Percentiles rank a stretch among this genome's conserved stretches.
Conservation (phyloP, 257 asterid species). For the Capsicum chinense region DNA sequence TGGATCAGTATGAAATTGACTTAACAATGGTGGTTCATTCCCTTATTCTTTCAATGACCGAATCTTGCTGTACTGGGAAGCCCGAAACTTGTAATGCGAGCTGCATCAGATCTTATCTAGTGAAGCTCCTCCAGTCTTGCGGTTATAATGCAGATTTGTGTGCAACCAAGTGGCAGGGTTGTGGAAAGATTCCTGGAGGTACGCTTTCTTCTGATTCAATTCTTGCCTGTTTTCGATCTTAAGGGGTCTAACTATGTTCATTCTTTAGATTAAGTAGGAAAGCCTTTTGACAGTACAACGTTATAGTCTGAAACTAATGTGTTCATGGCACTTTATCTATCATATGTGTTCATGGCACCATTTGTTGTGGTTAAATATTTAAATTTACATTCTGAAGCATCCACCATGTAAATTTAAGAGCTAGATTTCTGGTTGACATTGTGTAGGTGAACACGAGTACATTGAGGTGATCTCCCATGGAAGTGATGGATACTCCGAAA, state of each 20-base stretch:
- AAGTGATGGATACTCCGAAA: constrained; percentile 36
- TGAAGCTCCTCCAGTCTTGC: constrained; percentile 50
- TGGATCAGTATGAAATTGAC: constrained; percentile 48
- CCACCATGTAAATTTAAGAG: neutral
- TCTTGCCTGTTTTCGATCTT: neutral
- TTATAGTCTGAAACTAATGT: neutral
- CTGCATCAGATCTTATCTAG: constrained; percentile 51
- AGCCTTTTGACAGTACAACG: neutral
- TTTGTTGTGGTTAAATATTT: neutral
- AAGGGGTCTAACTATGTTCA: neutral
- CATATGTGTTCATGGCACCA: neutral
- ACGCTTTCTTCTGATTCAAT: neutral
- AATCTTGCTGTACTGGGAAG: constrained; percentile 37
- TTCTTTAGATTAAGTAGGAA: neutral
- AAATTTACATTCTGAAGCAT: neutral
- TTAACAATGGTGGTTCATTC: constrained; percentile 51
- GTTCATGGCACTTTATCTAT: neutral
- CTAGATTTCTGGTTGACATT: constrained; percentile 13
- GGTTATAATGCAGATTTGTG: constrained; percentile 59
- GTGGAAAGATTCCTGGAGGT: constrained; percentile 61
- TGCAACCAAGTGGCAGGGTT: constrained; percentile 49
- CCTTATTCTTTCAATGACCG: constrained; percentile 45
- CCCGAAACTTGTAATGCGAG: constrained; percentile 45
- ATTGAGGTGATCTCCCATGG: constrained; percentile 47
- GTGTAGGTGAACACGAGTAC: constrained; percentile 55